Evolutionary conservation across 768 basidiomycete species (phyloP), one percentile per base, ranked within the genome.

Genomic region (Gloeostereum incarnatum): DNA sequence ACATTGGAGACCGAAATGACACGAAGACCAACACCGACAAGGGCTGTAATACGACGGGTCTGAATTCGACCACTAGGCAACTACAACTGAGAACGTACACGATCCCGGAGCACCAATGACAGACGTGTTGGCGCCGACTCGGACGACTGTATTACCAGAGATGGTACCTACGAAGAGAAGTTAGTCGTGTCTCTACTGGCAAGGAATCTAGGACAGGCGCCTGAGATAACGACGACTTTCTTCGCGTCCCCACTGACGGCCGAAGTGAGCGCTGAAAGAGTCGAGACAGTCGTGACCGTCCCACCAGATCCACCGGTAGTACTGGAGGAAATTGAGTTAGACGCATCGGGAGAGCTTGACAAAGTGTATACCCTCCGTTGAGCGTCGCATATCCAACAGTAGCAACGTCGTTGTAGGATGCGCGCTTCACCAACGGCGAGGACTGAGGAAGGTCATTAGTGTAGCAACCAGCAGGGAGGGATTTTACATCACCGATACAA

Each of bases 301-400:
- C 67, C 67, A 22, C 67, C 68, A 26, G 57, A 60, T 23, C 68
- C 68, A 13, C 67, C 68, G 21, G 60, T 56, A 2, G 68, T 71
- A n/a, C n/a, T n/a, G n/a, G n/a, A n/a, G n/a, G n/a, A n/a, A n/a
- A n/a, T n/a, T n/a, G n/a, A n/a, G n/a, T n/a, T n/a, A n/a, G n/a
- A n/a, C n/a, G n/a, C n/a, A n/a, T n/a, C n/a, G n/a, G n/a, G n/a
- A n/a, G n/a, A n/a, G n/a, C n/a, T n/a, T n/a, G n/a, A n/a, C 4
- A 5, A 40, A 21, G 27, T 34, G 18, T 42, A 9, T 9, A 53
- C 49, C 50, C 50, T 36, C 50, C 50, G 40, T 51, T 51, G 36
- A 51, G 40, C 16, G 50, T 51, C 2, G 63, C 66, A 35, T 63
- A 68, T 31, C 66, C 65, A 30, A 68, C 22, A 38, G 42, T 59